phyloP scores from a whole-genome alignment of 768 basidiomycete species.

The Melanogaster broomeanus region DNA sequence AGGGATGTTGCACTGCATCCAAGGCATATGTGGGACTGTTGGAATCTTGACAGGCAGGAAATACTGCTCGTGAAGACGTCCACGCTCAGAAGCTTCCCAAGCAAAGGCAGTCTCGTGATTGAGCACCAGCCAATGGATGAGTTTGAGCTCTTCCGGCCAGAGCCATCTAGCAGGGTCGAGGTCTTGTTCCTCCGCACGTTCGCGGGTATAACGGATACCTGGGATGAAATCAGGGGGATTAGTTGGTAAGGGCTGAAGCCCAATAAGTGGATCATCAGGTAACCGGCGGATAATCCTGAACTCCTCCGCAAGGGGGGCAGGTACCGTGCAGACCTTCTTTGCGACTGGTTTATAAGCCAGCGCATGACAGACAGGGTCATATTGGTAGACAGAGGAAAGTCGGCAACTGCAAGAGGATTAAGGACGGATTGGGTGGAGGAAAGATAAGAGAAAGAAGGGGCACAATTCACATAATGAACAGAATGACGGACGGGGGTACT shows the following conservation, averaged over 20 bases:
- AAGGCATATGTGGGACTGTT: constrained; percentile 34
- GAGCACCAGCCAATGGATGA: neutral
- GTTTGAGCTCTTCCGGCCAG: neutral
- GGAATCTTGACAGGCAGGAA: constrained; percentile 35
- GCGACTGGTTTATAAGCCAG: no score
- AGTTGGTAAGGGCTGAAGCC: neutral
- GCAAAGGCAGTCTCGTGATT: constrained; percentile 35
- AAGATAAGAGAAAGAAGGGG: neutral
- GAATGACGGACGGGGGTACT: no score
- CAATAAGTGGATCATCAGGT: neutral
- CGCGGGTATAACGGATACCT: no score
- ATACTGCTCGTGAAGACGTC: constrained; percentile 31
- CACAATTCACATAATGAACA: no score
- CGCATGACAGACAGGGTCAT: no score
- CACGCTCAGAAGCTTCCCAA: constrained; percentile 38
- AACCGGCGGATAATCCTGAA: neutral
- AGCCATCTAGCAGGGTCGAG: no score
- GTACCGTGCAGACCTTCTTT: neutral
- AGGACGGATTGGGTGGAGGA: neutral
- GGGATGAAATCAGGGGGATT: no score
- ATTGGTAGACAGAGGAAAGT: no score
- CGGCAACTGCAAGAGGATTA: neutral
- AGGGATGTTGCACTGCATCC: constrained; percentile 33
- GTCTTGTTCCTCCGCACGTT: no score
- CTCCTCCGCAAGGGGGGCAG: neutral